Conservation (phyloP, 1,139 yeast species). For the Yamadazyma epiphylla region DNA sequence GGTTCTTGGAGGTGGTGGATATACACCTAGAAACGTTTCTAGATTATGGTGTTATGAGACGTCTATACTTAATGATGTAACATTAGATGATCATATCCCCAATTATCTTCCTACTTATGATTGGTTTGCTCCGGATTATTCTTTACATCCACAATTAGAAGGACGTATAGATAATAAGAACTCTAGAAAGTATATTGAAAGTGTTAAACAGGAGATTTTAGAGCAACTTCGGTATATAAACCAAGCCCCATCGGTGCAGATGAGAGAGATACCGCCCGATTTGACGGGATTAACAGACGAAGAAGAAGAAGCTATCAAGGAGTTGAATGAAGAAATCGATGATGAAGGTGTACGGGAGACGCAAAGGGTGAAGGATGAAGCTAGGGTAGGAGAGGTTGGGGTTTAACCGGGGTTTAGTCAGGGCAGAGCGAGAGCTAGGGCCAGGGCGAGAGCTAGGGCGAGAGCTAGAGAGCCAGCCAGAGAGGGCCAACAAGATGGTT, state of each 20-base stretch:
- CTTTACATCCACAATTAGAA: conserved; percentile 84
- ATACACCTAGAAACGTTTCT: conserved; percentile 93
- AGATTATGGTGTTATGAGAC: conserved; percentile 96
- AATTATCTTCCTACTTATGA: conserved; percentile 75
- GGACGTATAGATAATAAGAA: conserved; percentile 89
- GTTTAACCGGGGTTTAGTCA: no score
- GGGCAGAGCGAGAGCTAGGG: no score
- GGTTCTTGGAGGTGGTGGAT: conserved; percentile 97
- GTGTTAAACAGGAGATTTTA: conserved; percentile 68
- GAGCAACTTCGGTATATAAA: conserved; percentile 80
- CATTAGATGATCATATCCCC: conserved; percentile 74
- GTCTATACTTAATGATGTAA: conserved; percentile 75
- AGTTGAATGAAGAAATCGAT: conserved; percentile 50
- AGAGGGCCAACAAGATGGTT: no score
- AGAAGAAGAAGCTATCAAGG: conserved; percentile 52
- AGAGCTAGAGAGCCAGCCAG: no score
- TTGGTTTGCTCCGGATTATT: conserved; percentile 90
- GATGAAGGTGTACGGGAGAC: conserved; percentile 18
- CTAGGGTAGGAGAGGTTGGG: conserved; percentile 11
- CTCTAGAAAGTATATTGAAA: conserved; percentile 77
- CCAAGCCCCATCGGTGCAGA: conserved; percentile 93
- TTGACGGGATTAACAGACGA: conserved; percentile 61
- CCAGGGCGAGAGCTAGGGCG: no score
- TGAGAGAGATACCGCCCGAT: conserved; percentile 88
- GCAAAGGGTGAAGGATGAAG: conserved; percentile 23